Evolutionary conservation across 257 asterid genomes (phyloP).

Genomic region (Agastache rugosa): DNA sequence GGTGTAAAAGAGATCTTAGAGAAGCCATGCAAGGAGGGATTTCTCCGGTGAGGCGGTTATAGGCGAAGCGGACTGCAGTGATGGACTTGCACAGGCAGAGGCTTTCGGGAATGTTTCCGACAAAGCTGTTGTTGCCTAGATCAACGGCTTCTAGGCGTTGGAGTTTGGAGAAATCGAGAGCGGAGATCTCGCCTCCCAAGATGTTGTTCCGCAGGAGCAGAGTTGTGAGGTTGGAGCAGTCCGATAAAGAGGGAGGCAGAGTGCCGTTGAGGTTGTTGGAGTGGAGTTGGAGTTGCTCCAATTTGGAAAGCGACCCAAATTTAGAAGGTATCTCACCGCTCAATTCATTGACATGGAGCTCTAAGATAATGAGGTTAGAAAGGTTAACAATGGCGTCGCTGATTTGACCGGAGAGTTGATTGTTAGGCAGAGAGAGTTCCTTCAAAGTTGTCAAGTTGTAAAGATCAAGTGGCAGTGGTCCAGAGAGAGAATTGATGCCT

Average conservation of each 20-base stretch:
- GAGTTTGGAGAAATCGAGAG: conserved; percentile 58
- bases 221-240: conserved; percentile 52
- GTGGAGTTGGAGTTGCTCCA: conserved; percentile 58
- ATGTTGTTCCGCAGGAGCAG: conserved; percentile 59
- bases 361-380: conserved; percentile 38
- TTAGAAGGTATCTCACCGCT: conserved; percentile 46
- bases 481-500: conserved; percentile 50
- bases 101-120: conserved; percentile 48
- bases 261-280: conserved; percentile 51
- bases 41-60: conserved; percentile 47
- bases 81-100: conserved; percentile 52
- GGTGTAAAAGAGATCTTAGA: conserved; percentile 38
- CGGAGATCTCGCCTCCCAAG: conserved; percentile 48
- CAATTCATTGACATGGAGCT: conserved; percentile 53
- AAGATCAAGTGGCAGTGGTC: conserved; percentile 45
- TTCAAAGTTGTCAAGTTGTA: conserved; percentile 33
- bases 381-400: conserved; percentile 35
- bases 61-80: conserved; percentile 54
- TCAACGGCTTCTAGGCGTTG: conserved; percentile 44
- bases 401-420: conserved; percentile 49
- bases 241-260: conserved; percentile 50
- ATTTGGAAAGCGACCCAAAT: conserved; percentile 45
- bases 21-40: conserved; percentile 57
- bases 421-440: conserved; percentile 49
- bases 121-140: conserved; percentile 55